Percentiles rank a stretch among this genome's conserved stretches.
phyloP scores from a whole-genome alignment of 1,284 basidiomycete genomes.

The Phlebopus sp. region DNA sequence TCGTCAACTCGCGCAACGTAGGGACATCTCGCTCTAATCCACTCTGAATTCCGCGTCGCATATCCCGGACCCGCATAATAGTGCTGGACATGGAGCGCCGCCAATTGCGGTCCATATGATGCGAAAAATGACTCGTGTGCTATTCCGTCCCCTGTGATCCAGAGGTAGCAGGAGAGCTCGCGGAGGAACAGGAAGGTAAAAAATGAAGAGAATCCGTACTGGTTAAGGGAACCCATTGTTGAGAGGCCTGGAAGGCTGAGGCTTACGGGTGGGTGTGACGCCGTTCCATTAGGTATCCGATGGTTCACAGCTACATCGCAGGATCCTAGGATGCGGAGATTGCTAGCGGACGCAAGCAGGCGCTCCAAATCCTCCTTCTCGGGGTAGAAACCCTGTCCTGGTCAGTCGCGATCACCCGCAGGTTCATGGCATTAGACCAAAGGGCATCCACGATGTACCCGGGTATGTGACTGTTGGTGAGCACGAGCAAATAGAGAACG shows the following conservation, averaged over 20 bases:
- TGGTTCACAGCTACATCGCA: too few species aligned
- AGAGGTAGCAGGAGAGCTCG: too few species aligned
- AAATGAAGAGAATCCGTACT: background rate
- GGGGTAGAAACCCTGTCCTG: background rate
- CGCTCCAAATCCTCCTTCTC: too few species aligned
- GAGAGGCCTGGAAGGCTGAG: background rate
- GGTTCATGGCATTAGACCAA: background rate
- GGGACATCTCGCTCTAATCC: background rate
- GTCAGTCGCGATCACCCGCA: slow-evolving; percentile 5
- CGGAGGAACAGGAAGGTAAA: too few species aligned
- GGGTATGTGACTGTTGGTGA: background rate
- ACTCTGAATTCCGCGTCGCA: background rate
- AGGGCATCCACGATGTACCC: slow-evolving; percentile 2
- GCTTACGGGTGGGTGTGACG: background rate
- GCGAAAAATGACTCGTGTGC: background rate
- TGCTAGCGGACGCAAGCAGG: too few species aligned
- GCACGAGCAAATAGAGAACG: too few species aligned
- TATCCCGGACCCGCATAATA: background rate
- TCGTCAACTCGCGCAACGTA: background rate
- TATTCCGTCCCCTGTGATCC: too few species aligned
- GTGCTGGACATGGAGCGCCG: background rate
- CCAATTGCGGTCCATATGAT: background rate
- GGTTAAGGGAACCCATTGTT: background rate
- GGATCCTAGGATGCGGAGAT: too few species aligned
- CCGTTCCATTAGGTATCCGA: background rate